Evolutionary conservation across 768 basidiomycete genomes (phyloP), one percentile per base, ranked within the genome.

Genomic region (Mycena rosella): DNA sequence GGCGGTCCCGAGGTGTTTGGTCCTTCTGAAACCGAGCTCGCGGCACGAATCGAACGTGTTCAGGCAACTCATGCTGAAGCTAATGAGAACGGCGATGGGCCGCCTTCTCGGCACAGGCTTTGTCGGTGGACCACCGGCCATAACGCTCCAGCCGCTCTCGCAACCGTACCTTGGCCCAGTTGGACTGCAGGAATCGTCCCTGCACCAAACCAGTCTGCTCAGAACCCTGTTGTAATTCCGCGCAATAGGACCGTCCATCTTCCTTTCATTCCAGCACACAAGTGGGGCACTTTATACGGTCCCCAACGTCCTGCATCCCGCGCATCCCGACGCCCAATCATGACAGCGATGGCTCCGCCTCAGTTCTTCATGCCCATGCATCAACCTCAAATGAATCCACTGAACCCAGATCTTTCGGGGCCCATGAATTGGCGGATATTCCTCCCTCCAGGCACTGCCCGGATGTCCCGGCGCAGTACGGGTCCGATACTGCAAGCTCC

Each of bases 331-430:
- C 52, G 20, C 32, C 30, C 10, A 53, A 34, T 53, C 2, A 5
- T 30, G 20, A 10, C 13, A n/a, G 10, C 36, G 22, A 9, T 9
- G 15, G 4, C n/a, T 22, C 55, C 34, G 14, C 3, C 18, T 27
- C 55, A 40, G 8, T 42, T 40, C 14, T 11, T 15, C 38, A n/a
- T 42, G 55, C 38, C 26, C 55, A 22, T 18, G 32, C 36, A 3
- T 5, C n/a, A 9, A 3, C 9, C 10, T 22, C 18, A 7, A 44
- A n/a, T n/a, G n/a, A 42, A 42, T n/a, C 55, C 27, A 6, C 22
- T 60, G 11, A 42, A 60, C 30, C 58, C 58, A 4, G 58, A 60
- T 45, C 57, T 59, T 13, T 1, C 57, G 24, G 29, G 20, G 30
- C 44, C 44, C 18, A 34, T 60, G 27, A 45, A 44, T 5, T 60